Percentiles rank a stretch among this genome's conserved stretches.
Evolutionary conservation across 2,329 filamentous ascomycete genomes (phyloP).

Genomic region (Aspergillus quadrilineatus): DNA sequence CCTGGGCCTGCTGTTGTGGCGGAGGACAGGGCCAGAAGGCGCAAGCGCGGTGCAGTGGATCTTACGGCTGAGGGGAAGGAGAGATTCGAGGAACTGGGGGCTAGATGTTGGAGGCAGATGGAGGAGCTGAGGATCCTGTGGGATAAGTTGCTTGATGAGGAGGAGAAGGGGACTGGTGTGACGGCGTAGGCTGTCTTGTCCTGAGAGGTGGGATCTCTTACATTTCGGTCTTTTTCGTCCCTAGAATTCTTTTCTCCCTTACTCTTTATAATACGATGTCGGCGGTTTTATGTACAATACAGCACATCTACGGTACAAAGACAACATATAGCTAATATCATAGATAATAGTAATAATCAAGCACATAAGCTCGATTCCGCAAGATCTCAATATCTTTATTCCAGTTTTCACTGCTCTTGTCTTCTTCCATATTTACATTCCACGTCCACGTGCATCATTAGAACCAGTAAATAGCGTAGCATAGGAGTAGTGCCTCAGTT

Average conservation of each 20-base stretch:
- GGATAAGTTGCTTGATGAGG: conserved; percentile 40
- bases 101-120: conserved; percentile 44
- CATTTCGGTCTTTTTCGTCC: neutral
- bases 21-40: conserved; percentile 52
- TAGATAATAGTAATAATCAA: neutral
- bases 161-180: conserved; percentile 23
- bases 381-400: conserved; percentile 6
- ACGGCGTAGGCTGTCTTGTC: neutral
- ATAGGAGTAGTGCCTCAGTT: conserved; percentile 25
- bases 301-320: neutral
- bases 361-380: neutral
- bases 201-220: neutral
- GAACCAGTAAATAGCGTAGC: conserved; percentile 22
- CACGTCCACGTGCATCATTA: conserved; percentile 38
- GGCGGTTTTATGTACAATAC: neutral
- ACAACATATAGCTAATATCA: neutral
- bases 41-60: conserved; percentile 59
- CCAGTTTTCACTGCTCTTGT: conserved; percentile 17
- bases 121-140: conserved; percentile 42
- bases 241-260: neutral
- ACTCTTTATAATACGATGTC: neutral
- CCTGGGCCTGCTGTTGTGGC: conserved; percentile 53
- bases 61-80: conserved; percentile 50
- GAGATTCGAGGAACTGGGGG: conserved; percentile 42
- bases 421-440: conserved; percentile 36